Conservation (phyloP, 2,329 filamentous ascomycete genomes). For the Paramyrothecium sp. region DNA sequence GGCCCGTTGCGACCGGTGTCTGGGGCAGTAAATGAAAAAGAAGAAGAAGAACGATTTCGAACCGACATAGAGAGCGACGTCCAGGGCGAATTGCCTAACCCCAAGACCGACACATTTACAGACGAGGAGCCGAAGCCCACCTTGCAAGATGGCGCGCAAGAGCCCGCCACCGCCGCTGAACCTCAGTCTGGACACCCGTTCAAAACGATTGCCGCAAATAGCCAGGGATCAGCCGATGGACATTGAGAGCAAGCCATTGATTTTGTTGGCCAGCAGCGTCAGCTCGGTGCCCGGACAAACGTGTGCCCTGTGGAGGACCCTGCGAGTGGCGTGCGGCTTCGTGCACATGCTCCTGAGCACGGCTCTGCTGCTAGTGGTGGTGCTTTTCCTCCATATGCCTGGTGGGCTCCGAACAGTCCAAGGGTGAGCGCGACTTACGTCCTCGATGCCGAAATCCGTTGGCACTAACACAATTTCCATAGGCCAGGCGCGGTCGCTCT, state of each 20-base stretch:
- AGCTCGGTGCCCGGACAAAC: no score
- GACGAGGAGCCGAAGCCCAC: no score
- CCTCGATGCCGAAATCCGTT: neutral
- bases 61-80: no score
- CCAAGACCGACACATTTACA: no score
- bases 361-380: constrained; percentile 28
- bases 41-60: no score
- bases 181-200: constrained; percentile 24
- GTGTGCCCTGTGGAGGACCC: constrained; percentile 16
- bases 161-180: constrained; percentile 29
- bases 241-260: constrained; percentile 19
- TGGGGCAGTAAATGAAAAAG: no score
- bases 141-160: constrained; percentile 23
- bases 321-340: constrained; percentile 27
- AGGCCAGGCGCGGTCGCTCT: constrained; percentile 23
- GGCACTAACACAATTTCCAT: neutral
- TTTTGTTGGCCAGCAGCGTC: constrained; percentile 18
- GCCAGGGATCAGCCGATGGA: constrained; percentile 12
- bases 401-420: constrained; percentile 14
- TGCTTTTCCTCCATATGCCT: constrained; percentile 25
- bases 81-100: no score
- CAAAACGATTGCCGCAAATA: constrained; percentile 17
- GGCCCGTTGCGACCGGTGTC: neutral
- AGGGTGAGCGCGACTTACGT: constrained; percentile 15
- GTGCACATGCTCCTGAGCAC: constrained; percentile 27